Percentiles rank a stretch among this genome's conserved stretches.
These are phyloP conservation scores for Warburgia ugandensis DNA, from an alignment of 164 flowering plant species.

Conservation along the genomic window DNA sequence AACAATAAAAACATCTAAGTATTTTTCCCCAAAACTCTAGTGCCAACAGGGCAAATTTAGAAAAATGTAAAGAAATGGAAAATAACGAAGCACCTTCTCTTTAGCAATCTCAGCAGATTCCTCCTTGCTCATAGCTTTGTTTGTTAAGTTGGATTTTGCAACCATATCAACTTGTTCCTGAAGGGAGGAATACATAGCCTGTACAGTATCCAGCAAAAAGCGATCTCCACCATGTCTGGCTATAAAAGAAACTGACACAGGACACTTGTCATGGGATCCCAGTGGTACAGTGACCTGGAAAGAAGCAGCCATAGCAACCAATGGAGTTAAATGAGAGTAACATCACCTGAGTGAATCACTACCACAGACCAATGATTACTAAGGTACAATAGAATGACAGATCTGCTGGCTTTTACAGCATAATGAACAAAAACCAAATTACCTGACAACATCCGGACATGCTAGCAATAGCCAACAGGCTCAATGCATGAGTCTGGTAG, in stretches of 20 bases:
- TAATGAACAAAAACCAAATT: too few species aligned
- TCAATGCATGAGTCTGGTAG: conserved; percentile 34
- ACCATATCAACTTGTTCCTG: conserved; percentile 54
- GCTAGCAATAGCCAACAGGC: conserved; percentile 66
- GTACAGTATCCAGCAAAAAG: conserved; percentile 71
- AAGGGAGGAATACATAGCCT: conserved; percentile 56
- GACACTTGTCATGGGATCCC: conserved; percentile 70
- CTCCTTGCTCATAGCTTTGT: conserved; percentile 42
- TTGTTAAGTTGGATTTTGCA: conserved; percentile 37
- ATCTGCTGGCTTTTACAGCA: too few species aligned
- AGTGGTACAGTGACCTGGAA: conserved; percentile 75
- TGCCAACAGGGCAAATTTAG: background rate
- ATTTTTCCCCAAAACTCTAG: too few species aligned
- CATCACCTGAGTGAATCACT: background rate
- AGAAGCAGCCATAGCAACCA: background rate
- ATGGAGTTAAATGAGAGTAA: background rate
- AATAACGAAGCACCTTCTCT: conserved; percentile 57
- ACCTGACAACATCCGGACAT: conserved; percentile 98
- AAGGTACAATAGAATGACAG: background rate
- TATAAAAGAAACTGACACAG: conserved; percentile 79
- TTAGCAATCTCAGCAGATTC: conserved; percentile 79
- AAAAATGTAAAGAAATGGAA: background rate
- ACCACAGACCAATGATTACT: too few species aligned
- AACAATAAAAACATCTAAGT: too few species aligned
- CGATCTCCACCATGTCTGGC: conserved; percentile 90